A percentile compares a stretch with the other conserved stretches of the same genome.
Conservation (phyloP, 768 basidiomycete genomes). For the Mycena crocata region DNA sequence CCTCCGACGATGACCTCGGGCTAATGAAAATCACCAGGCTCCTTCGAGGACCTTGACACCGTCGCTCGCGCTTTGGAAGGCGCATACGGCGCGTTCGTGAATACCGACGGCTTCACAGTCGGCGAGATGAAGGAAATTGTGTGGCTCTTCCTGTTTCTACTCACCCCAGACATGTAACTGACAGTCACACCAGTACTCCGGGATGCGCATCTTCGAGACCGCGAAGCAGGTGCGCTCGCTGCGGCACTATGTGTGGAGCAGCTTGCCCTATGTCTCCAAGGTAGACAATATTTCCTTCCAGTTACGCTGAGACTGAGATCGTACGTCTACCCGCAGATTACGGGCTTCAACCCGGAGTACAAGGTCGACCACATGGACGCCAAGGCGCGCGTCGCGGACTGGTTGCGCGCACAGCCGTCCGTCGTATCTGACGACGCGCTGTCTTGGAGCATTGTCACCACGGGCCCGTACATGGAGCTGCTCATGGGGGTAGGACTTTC, state of each 20-base stretch:
- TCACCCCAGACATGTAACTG: too few species aligned
- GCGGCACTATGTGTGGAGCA: constrained; percentile 55
- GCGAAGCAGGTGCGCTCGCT: constrained; percentile 47
- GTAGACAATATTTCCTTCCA: not conserved
- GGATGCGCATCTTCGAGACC: constrained; percentile 55
- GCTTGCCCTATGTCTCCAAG: constrained; percentile 21
- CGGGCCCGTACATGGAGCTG: constrained; percentile 26
- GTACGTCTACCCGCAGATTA: not conserved
- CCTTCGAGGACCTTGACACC: constrained; percentile 46
- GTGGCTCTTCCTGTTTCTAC: not conserved
- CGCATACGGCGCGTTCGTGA: constrained; percentile 56
- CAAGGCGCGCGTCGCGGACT: constrained; percentile 22
- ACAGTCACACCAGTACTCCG: constrained; percentile 38
- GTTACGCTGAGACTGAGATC: not conserved
- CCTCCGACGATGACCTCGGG: not conserved
- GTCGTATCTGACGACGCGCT: constrained; percentile 7
- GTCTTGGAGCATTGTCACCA: constrained; percentile 26
- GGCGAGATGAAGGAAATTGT: constrained; percentile 53
- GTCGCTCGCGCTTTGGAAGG: constrained; percentile 48
- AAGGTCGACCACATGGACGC: constrained; percentile 23
- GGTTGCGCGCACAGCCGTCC: constrained; percentile 19
- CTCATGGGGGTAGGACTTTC: constrained; percentile 15
- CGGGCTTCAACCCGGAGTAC: constrained; percentile 19
- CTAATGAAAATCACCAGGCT: constrained; percentile 41
- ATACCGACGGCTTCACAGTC: constrained; percentile 54